Base-by-base conservation (phyloP, 306 rosid genomes). In the Corylus americana region DNA sequence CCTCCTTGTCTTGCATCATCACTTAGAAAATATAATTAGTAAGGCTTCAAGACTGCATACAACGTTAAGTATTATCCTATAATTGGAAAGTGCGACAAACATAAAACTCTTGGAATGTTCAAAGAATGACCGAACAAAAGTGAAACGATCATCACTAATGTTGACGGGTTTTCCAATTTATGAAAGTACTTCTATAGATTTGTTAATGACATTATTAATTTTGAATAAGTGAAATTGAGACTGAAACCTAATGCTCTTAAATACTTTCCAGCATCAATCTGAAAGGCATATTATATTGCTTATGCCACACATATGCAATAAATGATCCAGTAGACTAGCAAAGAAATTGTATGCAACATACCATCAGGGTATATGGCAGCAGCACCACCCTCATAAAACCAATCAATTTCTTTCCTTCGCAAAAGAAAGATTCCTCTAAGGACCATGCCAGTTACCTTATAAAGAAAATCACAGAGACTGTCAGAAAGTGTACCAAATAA, bases 351-450 rank as follows among this genome's bases (percentile, higher is more conserved):
- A 57, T 51, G 17, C 25, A 64, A 74, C 80, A 76, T 88, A 92
- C 98, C 98, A 72, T 95, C 98, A 53, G 98, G 98, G 81, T 79
- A 95, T 90, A 92, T 87, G 58, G 97, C 91, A 81, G 97, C 92
- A 82, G 98, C 97, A 79, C 97, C 98, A 77, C 98, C 98, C 88
- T 92, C 97, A n/a, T 95, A 92, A 91, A 95, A 95, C 98, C 98
- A 95, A 82, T 95, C 94, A 80, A 95, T 83, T 89, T 95, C 98
- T 84, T 92, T 95, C 89, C 89, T 92, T 84, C 98, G 88, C 87
- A 92, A 58, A 47, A 95, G 96, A 81, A 95, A 95, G 61, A 95
- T 91, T 48, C 98, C 98, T 81, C 98, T 83, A 39, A 95, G 97
- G 76, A 91, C 82, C 79, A 95, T 76, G 80, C 97, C 96, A 77